Base-by-base conservation (phyloP, 306 rosid genomes). In the Pterocarpus santalinus region DNA sequence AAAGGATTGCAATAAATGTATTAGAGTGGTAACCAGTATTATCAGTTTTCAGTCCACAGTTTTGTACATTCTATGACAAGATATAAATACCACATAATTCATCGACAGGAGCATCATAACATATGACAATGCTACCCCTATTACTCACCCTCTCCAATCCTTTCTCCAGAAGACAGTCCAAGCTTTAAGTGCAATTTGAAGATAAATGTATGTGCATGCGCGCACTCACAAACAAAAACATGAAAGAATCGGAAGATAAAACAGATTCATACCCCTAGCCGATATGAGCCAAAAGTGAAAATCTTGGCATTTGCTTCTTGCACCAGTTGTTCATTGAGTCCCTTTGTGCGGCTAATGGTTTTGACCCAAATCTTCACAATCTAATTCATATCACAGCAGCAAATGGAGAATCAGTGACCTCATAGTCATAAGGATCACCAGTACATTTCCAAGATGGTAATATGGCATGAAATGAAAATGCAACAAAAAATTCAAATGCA, bases 231-330 rank as follows among this genome's bases (percentile, higher is more conserved):
- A 35, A 61, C 30, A 28, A 73, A 73, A 16, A 16, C 8, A n/a
- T 1, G 65, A 69, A 72, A 86, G 16, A 14, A 51, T 55, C 62
- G 66, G 46, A 73, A 49, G 82, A 69, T 78, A 72, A 80, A 68
- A 53, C 65, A 86, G 71, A 36, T 34, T 51, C 84, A n/a, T 91
- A 95, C 99, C 98, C 99, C 98, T 3, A 93, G 86, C 33, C 99
- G 86, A 85, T 95, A 95, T 39, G 98, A 95, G 46, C 99, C 99
- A 69, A 89, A 95, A n/a, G 98, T 93, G 81, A 95, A 93, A 82
- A 95, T 95, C 93, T 91, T 95, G 79, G 97, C 99, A 87, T 95
- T 95, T 76, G 99, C 99, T 86, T 95, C 93, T 70, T 87, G 97
- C 80, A 95, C 97, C 77, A 89, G 61, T 74, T 95, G 94, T 44